Percentiles rank a stretch among this genome's conserved stretches.
Conservation (phyloP, 768 basidiomycete genomes). For the Mycena floridula region DNA sequence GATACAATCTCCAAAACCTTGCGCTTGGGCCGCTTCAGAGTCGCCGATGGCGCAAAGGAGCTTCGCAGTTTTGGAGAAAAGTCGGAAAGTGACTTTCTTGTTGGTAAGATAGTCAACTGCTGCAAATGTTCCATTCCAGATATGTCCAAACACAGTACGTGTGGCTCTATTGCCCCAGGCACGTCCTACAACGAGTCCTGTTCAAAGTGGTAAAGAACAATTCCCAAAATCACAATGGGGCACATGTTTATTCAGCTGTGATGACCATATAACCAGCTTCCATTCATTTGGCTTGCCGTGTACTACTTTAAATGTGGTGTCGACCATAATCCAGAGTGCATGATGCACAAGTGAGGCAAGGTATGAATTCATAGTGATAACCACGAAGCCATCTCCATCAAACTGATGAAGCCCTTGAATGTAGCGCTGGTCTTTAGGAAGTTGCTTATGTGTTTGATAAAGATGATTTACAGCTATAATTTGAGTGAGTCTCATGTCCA, state of each 20-base stretch:
- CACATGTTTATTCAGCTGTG: not conserved
- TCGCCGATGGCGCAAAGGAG: not conserved
- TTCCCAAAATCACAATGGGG: not conserved
- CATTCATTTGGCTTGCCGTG: constrained; percentile 3
- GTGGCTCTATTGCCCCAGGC: not conserved
- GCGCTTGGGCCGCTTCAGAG: not conserved
- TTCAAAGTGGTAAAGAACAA: not conserved
- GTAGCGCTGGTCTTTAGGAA: too few relatives aligned
- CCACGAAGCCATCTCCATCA: not conserved
- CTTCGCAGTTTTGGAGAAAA: not conserved
- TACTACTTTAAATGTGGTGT: constrained; percentile 5
- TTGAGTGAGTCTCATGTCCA: too few relatives aligned
- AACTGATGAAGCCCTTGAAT: not conserved
- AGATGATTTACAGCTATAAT: too few relatives aligned
- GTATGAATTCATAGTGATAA: not conserved
- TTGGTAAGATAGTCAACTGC: too few relatives aligned
- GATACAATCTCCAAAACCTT: not conserved
- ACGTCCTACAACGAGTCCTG: not conserved
- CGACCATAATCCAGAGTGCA: constrained; percentile 7
- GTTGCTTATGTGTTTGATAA: too few relatives aligned
- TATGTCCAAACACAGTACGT: not conserved
- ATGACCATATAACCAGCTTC: constrained; percentile 6
- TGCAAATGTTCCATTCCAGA: not conserved
- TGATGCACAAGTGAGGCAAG: not conserved
- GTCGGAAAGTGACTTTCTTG: too few relatives aligned